Evolutionary conservation across 1,284 basidiomycete species (phyloP).

Genomic region (Schizopora paradoxa): DNA sequence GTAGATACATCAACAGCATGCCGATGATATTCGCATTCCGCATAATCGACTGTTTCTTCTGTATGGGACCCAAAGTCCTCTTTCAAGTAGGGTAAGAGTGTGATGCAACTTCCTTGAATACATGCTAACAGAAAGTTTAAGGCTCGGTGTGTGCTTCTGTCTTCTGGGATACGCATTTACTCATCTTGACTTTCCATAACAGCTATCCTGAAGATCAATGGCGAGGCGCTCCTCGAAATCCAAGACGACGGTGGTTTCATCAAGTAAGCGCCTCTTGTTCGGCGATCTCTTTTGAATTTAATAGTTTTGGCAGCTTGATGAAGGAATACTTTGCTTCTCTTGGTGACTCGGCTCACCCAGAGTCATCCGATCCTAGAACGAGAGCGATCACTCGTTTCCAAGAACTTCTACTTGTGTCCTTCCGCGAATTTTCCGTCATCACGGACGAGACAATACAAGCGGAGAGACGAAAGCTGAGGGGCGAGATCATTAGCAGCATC

Average conservation of each 20-base stretch:
- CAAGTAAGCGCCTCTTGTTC: constrained; percentile 48
- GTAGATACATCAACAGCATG: constrained; percentile 96
- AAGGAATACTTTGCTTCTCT: constrained; percentile 91
- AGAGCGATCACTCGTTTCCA: constrained; percentile 98
- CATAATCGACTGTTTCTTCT: constrained; percentile 98
- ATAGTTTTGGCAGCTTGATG: constrained; percentile 61
- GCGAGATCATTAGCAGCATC: constrained; percentile 90
- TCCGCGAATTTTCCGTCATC: constrained; percentile 96
- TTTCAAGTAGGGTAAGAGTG: constrained; percentile 88
- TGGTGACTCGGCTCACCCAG: constrained; percentile 91
- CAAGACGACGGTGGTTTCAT: constrained; percentile 98
- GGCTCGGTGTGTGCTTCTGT: constrained; percentile 18
- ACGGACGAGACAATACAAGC: constrained; percentile 91
- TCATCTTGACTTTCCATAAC: constrained; percentile 2
- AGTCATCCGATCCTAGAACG: constrained; percentile 83
- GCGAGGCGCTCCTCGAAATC: constrained; percentile 88
- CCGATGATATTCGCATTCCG: constrained; percentile 99
- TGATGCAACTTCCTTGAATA: constrained; percentile 1
- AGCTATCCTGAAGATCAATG: constrained; percentile 99
- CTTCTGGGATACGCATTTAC: neutral
- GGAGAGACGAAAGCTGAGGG: constrained; percentile 83
- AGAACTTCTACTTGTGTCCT: constrained; percentile 91
- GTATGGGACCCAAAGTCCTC: constrained; percentile 97
- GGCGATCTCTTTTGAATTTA: constrained; percentile 7
- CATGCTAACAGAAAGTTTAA: constrained; percentile 4